Base-by-base conservation (phyloP, 2,329 filamentous ascomycete species). In the Sarocladiaceae sp. region DNA sequence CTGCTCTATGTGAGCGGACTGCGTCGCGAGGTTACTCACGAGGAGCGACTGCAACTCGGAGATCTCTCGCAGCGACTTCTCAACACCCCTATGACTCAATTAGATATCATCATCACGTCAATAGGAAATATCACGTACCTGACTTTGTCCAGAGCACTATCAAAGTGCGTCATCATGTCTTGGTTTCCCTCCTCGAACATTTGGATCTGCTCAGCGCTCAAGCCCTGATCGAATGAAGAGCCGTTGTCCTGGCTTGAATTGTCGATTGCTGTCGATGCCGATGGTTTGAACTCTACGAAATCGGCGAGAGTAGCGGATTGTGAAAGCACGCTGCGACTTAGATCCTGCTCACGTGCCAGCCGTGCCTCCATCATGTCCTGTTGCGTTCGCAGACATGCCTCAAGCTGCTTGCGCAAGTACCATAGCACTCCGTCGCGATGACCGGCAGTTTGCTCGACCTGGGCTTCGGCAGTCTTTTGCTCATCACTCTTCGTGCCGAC, bases 111-210 rank as follows among this genome's bases (percentile, higher is more conserved):
- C 35, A 39, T 29, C 18, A 43, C 12, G 12, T 21, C 21, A 16
- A 43, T 21, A 41, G 16, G 3, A 11, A 29, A 29, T n/a, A 27
- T 7, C 16, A 75, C 85, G 45, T 77, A 94, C 87, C 85, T 86
- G 53, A 97, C 88, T 74, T 97, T 93, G 63, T 90, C 85, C 60
- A 97, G 70, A n/a, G 87, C 89, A 66, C 85, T 88, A 64, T 96
- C 88, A 63, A 94, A 95, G 64, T 95, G 87, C 63, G 85, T 86
- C 54, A 97, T 74, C 82, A 98, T 89, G 51, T 88, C 83, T 63
- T 89, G 83, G 59, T 97, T 96, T 59, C 94, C 90, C 64, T 88
- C 79, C 54, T 91, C 90, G 67, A 98, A 97, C 59, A 95, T 78
- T 62, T 96, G 91, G 43, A 93, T 70, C 64, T 97, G 91, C 59